These are phyloP conservation scores for Fusarium tanahbumbuense DNA, from an alignment of 2,329 filamentous ascomycete genomes.

Conservation along the genomic window DNA sequence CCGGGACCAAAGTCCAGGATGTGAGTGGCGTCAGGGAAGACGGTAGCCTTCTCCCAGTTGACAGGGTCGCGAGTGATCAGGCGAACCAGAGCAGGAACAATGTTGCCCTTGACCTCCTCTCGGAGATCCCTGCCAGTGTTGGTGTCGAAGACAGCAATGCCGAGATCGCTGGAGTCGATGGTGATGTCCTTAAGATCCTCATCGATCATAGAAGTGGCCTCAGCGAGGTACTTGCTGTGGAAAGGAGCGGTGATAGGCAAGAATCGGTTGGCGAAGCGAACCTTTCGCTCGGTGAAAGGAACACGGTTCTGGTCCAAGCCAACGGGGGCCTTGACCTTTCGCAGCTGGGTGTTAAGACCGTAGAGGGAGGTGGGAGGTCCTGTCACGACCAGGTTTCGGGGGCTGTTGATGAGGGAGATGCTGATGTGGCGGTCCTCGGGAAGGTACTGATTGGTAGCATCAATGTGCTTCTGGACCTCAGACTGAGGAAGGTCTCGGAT, in stretches of 20 bases:
- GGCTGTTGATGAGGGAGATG: conserved; percentile 96
- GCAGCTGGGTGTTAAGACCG: conserved; percentile 91
- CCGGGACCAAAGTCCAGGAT: conserved; percentile 97
- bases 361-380: conserved; percentile 96
- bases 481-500: conserved; percentile 90
- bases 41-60: conserved; percentile 94
- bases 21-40: conserved; percentile 91
- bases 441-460: conserved; percentile 96
- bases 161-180: conserved; percentile 79
- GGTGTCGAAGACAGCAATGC: conserved; percentile 90
- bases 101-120: conserved; percentile 74
- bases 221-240: conserved; percentile 92
- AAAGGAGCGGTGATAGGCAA: conserved; percentile 97
- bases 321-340: conserved; percentile 98
- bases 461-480: conserved; percentile 95
- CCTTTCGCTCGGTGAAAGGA: conserved; percentile 94
- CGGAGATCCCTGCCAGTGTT: conserved; percentile 88
- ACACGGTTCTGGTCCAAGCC: conserved; percentile 95
- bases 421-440: conserved; percentile 92
- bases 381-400: conserved; percentile 95
- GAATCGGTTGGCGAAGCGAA: conserved; percentile 97
- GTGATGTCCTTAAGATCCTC: conserved; percentile 86
- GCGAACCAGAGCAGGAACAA: conserved; percentile 86
- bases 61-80: conserved; percentile 96
- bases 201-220: conserved; percentile 84